Base-by-base conservation (phyloP, 192 early-diverging fungal species). In the Linnemannia hyalina region DNA sequence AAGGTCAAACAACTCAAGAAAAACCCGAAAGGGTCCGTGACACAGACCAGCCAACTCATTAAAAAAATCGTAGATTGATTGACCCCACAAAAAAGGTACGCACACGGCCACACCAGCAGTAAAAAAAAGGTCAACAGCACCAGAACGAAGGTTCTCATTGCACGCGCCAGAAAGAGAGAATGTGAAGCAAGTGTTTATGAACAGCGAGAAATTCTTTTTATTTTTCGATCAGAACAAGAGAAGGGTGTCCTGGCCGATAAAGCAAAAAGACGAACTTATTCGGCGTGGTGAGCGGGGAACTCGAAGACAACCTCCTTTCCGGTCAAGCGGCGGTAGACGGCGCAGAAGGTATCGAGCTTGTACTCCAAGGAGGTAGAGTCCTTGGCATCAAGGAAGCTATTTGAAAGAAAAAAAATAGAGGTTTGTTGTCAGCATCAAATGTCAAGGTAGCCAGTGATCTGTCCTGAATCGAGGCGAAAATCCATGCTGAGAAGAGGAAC, bases 281-380 rank as follows among this genome's bases (percentile, higher is more conserved):
- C 88, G 82, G 82, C 73, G 80, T 89, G 88, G 87, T 86, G 79
- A 82, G 91, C 92, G 80, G 94, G 95, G 96, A 99, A 99, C 93
- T 99, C 97, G 89, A 99, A 99, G 87, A 95, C 94, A 89, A 99
- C 98, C 80, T 99, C 97, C 95, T 99, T 99, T 90, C 97, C 96
- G 83, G 98, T 99, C 75, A 99, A 90, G 86, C 96, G 96, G 91
- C 95, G 95, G 97, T 99, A 99, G 77, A 98, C 96, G 72, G 97
- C 93, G 80, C 96, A 94, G 94, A 99, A 99, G 78, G 98, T 98
- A 91, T 98, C 97, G 65, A 99, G 95, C 96, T 99, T 99, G 97
- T 98, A 99, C 92, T 99, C 98, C 74, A 99, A 91, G 75, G 95
- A 95, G 90, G 98, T 99, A 75, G 97, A 94, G 89, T 99, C 98